Conservation (phyloP, 305 asterid species). For the Ilex paraguariensis region DNA sequence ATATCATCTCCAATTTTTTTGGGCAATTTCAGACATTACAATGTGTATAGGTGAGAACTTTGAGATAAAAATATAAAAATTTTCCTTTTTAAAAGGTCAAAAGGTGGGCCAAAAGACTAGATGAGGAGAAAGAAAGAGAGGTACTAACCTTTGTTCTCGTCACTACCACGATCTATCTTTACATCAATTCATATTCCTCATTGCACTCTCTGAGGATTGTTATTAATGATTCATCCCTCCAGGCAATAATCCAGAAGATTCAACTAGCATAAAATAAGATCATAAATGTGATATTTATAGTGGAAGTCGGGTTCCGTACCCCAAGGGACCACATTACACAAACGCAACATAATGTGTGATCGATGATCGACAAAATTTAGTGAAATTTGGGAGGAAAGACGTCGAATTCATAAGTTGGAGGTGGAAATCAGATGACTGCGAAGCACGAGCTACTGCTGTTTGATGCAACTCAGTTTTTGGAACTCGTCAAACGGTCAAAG, state of each 20-base stretch:
- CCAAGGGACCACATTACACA: slow-evolving; percentile 65
- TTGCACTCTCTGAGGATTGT: not conserved
- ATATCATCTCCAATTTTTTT: too few species aligned
- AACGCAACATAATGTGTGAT: slow-evolving; percentile 57
- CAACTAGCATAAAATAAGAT: not conserved
- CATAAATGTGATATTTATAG: slow-evolving; percentile 56
- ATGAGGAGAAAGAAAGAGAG: not conserved
- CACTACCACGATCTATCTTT: not conserved
- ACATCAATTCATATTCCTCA: not conserved
- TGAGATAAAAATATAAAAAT: too few species aligned
- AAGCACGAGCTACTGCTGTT: slow-evolving; percentile 58
- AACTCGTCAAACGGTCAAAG: slow-evolving; percentile 56
- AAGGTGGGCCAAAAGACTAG: too few species aligned
- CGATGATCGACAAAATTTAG: slow-evolving; percentile 83
- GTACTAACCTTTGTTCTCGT: not conserved
- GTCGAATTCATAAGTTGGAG: slow-evolving; percentile 61
- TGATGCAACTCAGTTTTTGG: slow-evolving; percentile 48
- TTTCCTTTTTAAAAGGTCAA: too few species aligned
- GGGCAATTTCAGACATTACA: too few species aligned
- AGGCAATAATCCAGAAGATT: not conserved
- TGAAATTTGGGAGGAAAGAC: slow-evolving; percentile 76
- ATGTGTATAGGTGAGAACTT: too few species aligned
- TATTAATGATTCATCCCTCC: not conserved
- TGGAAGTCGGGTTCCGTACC: slow-evolving; percentile 77
- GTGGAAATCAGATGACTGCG: slow-evolving; percentile 82